These are phyloP conservation scores for Chlorella sorokiniana DNA, from an alignment of 139 green algal genomes.

Conservation along the genomic window DNA sequence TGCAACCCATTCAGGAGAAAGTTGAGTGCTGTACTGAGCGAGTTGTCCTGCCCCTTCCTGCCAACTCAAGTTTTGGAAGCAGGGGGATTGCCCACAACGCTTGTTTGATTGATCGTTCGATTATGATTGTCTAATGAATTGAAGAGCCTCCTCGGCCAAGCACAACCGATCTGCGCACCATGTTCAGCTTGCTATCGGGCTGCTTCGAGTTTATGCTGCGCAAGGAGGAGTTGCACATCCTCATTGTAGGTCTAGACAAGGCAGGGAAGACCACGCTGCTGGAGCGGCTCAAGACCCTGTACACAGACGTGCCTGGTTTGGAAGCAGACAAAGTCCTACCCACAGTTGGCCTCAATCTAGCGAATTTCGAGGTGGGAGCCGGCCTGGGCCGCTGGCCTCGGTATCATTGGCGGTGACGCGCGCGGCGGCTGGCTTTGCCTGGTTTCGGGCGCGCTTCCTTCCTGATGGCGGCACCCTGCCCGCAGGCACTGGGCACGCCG, in stretches of 20 bases:
- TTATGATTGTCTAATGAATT: too few relatives aligned
- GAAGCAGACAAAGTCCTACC: slow-evolving; percentile 80
- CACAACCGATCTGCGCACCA: slow-evolving; percentile 31
- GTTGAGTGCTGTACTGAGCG: too few relatives aligned
- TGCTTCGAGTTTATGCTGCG: slow-evolving; percentile 79
- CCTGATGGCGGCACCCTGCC: not conserved
- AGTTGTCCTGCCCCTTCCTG: too few relatives aligned
- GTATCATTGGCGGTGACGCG: not conserved
- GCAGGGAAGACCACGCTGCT: slow-evolving; percentile 92
- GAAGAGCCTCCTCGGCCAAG: too few relatives aligned
- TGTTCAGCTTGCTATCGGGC: slow-evolving; percentile 89
- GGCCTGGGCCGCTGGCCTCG: too few relatives aligned
- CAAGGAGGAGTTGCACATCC: slow-evolving; percentile 90
- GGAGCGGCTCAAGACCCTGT: slow-evolving; percentile 89
- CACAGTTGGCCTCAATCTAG: slow-evolving; percentile 83
- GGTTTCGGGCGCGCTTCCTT: not conserved
- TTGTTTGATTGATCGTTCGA: too few relatives aligned
- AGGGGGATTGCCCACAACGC: too few relatives aligned
- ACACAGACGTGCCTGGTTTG: slow-evolving; percentile 67
- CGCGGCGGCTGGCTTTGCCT: not conserved
- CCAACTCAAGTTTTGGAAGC: too few relatives aligned
- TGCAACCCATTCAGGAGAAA: too few relatives aligned
- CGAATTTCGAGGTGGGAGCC: slow-evolving; percentile 13
- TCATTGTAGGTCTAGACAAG: slow-evolving; percentile 92
- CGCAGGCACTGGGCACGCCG: slow-evolving; percentile 57